Evolutionary conservation across 1,139 yeast genomes (phyloP).

Genomic region (Saccharomyces hybrid): DNA sequence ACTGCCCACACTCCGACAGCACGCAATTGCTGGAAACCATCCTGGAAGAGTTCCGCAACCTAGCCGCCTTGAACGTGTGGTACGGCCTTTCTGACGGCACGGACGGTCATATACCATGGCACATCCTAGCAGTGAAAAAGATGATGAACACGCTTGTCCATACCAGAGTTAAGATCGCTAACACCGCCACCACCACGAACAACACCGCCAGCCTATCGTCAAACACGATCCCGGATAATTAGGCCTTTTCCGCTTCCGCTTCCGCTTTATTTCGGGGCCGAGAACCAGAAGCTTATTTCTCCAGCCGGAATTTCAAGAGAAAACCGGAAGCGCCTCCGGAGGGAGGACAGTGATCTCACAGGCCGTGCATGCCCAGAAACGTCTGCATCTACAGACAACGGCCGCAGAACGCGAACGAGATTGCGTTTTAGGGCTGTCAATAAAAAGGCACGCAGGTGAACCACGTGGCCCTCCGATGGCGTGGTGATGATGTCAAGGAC

Average conservation of each 20-base stretch:
- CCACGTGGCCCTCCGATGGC: background rate
- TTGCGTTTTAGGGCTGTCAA: background rate
- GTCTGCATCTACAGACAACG: background rate
- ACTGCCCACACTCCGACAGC: constrained; percentile 60
- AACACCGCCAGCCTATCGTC: background rate
- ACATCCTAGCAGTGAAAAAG: constrained; percentile 67
- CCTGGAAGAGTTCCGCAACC: constrained; percentile 58
- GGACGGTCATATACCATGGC: constrained; percentile 66
- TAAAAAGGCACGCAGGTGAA: background rate
- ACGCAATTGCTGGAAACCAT: constrained; percentile 50
- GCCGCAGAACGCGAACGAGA: background rate
- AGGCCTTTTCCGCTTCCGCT: background rate
- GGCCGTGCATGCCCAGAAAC: background rate
- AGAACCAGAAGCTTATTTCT: background rate
- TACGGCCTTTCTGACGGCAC: constrained; percentile 36
- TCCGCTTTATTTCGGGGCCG: background rate
- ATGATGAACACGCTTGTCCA: constrained; percentile 44
- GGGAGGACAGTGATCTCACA: background rate
- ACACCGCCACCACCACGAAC: background rate
- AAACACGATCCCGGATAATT: background rate
- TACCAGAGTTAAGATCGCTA: constrained; percentile 29
- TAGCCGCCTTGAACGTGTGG: constrained; percentile 43
- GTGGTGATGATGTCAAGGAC: background rate
- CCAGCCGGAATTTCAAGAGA: background rate
- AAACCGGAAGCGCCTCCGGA: background rate